phyloP scores from a whole-genome alignment of 768 basidiomycete genomes.

The Naganishia friedmannii region DNA sequence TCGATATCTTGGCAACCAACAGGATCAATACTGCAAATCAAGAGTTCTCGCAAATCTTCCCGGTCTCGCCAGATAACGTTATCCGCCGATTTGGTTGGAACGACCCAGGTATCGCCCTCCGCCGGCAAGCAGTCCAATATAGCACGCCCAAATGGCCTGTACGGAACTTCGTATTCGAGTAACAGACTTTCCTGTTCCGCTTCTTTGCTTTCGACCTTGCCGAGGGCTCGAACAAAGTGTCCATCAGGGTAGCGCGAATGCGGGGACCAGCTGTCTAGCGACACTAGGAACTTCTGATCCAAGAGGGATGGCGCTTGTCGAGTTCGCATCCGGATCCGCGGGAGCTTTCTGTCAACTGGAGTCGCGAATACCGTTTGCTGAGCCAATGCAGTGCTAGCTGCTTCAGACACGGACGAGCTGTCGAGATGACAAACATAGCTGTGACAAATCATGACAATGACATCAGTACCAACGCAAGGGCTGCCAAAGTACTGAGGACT shows the following conservation, averaged over 20 bases:
- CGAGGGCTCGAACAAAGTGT: slow-evolving; percentile 89
- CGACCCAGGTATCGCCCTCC: slow-evolving; percentile 89
- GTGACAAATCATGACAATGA: slow-evolving; percentile 18
- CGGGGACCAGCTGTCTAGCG: slow-evolving; percentile 86
- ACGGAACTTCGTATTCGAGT: slow-evolving; percentile 92
- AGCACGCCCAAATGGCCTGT: slow-evolving; percentile 92
- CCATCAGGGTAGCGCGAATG: slow-evolving; percentile 92
- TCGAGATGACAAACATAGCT: slow-evolving; percentile 96
- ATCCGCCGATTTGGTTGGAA: slow-evolving; percentile 67
- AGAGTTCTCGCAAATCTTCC: slow-evolving; percentile 77
- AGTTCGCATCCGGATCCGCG: slow-evolving; percentile 88
- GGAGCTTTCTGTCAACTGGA: slow-evolving; percentile 83
- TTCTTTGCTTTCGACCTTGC: slow-evolving; percentile 87
- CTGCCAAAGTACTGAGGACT: slow-evolving; percentile 48
- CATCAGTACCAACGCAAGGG: not conserved
- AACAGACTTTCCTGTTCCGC: slow-evolving; percentile 91
- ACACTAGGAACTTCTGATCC: slow-evolving; percentile 91
- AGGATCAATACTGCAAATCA: slow-evolving; percentile 96
- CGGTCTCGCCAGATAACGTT: slow-evolving; percentile 71
- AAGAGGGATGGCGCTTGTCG: slow-evolving; percentile 86
- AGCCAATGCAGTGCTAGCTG: slow-evolving; percentile 64
- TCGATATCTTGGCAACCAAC: slow-evolving; percentile 96
- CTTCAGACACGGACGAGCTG: slow-evolving; percentile 75
- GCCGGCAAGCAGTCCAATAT: slow-evolving; percentile 83
- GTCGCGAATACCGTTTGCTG: slow-evolving; percentile 91